Percentiles rank a stretch among this genome's conserved stretches.
phyloP scores from a whole-genome alignment of 495 filamentous ascomycete species.

The Annulohypoxylon stygium region DNA sequence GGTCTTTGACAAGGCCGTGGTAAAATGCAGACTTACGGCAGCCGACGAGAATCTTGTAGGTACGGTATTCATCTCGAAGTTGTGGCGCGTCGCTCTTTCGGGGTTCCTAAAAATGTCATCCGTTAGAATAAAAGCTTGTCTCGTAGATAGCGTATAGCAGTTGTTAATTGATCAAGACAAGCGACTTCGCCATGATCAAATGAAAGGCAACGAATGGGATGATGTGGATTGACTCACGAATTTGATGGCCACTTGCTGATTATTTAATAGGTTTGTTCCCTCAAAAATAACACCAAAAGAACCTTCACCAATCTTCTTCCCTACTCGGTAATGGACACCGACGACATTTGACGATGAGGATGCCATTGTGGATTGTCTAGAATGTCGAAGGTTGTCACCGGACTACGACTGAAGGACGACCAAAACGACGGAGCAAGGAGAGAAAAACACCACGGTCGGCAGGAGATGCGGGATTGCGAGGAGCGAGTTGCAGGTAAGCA shows the following conservation, averaged over 20 bases:
- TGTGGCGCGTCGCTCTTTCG: constrained; percentile 99
- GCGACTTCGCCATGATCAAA: neutral
- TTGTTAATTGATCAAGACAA: constrained; percentile 12
- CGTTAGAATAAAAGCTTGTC: constrained; percentile 26
- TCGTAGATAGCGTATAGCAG: neutral
- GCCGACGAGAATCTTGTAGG: constrained; percentile 99
- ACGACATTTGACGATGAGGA: constrained; percentile 98
- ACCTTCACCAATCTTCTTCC: constrained; percentile 99
- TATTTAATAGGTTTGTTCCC: constrained; percentile 98
- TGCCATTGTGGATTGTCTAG: constrained; percentile 70
- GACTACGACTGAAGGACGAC: constrained; percentile 11
- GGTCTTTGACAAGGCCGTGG: constrained; percentile 2
- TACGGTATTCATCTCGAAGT: constrained; percentile 97
- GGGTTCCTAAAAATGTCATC: constrained; percentile 75
- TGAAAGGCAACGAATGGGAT: constrained; percentile 6
- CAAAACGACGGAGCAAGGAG: constrained; percentile 7
- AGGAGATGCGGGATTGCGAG: constrained; percentile 12
- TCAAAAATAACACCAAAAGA: constrained; percentile 99
- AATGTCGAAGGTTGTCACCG: constrained; percentile 22
- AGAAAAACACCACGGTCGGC: constrained; percentile 31
- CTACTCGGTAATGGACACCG: constrained; percentile 97
- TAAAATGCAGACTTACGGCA: constrained; percentile 80
- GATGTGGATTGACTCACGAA: constrained; percentile 76
- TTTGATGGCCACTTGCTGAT: constrained; percentile 99
- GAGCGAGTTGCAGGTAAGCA: constrained; percentile 6